Conservation (phyloP, 331 rosid species). For the Spiraea crenata region DNA sequence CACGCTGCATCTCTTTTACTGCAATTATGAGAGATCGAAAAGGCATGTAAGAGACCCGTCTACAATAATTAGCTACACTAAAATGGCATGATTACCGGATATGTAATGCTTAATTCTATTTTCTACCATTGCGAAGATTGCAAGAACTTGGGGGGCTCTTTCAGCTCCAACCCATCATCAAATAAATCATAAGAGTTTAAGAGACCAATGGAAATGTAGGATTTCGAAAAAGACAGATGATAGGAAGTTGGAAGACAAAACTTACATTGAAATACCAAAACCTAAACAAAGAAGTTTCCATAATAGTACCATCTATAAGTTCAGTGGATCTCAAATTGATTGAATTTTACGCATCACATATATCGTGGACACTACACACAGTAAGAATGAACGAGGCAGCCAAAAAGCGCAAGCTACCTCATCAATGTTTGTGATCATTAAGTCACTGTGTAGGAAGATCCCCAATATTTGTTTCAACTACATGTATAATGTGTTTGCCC, state of each 20-base stretch:
- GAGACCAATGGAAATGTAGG: not conserved
- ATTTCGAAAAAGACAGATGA: not conserved
- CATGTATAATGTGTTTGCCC: not conserved
- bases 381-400: not conserved
- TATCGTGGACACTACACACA: not conserved
- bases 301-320: not conserved
- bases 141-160: not conserved
- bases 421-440: not conserved
- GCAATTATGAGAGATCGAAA: constrained; percentile 23
- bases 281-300: not conserved
- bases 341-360: not conserved
- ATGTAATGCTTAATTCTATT: not conserved
- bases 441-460: no score
- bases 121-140: no score
- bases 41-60: not conserved
- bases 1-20: constrained; percentile 89
- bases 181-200: not conserved
- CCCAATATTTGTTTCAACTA: no score
- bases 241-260: not conserved
- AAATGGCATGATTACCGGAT: not conserved
- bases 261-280: not conserved
- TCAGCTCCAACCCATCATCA: not conserved
- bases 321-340: not conserved
- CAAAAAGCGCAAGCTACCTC: not conserved
- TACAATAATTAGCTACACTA: not conserved